These are phyloP conservation scores for Coleophoma eucalyptorum DNA, from an alignment of 2,329 filamentous ascomycete species.

Conservation along the genomic window DNA sequence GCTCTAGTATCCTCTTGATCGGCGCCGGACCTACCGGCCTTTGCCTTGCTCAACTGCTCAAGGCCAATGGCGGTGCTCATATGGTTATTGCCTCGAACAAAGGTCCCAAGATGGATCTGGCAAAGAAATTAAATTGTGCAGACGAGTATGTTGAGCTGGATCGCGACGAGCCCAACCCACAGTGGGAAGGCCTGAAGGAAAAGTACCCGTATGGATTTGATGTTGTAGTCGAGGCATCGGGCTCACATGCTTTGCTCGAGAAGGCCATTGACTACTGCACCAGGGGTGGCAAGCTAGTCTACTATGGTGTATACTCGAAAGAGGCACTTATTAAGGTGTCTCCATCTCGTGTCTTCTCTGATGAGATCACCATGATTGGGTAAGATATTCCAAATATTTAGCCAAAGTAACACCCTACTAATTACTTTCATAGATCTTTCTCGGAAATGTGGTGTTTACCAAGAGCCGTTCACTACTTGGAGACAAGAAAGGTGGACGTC, in stretches of 20 bases:
- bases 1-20: constrained; percentile 13
- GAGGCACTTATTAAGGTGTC: constrained; percentile 12
- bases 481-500: constrained; percentile 13
- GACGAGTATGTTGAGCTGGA: constrained; percentile 13
- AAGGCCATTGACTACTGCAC: constrained; percentile 12
- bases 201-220: constrained; percentile 15
- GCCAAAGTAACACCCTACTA: neutral
- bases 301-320: constrained; percentile 13
- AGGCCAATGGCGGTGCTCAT: constrained; percentile 13
- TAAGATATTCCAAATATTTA: neutral
- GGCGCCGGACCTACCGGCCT: constrained; percentile 10
- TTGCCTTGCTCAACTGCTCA: constrained; percentile 10
- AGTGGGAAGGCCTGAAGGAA: constrained; percentile 12
- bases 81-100: constrained; percentile 12
- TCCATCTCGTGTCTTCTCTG: constrained; percentile 8
- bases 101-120: constrained; percentile 13
- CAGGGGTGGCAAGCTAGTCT: constrained; percentile 11
- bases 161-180: constrained; percentile 8
- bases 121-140: constrained; percentile 11
- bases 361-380: constrained; percentile 14
- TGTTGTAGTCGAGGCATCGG: constrained; percentile 12
- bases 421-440: constrained; percentile 9
- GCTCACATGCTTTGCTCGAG: constrained; percentile 9
- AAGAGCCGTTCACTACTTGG: constrained; percentile 11
- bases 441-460: constrained; percentile 15